Evolutionary conservation across 108 stramenopile species (phyloP).

Genomic region (Licmophora abbreviata): DNA sequence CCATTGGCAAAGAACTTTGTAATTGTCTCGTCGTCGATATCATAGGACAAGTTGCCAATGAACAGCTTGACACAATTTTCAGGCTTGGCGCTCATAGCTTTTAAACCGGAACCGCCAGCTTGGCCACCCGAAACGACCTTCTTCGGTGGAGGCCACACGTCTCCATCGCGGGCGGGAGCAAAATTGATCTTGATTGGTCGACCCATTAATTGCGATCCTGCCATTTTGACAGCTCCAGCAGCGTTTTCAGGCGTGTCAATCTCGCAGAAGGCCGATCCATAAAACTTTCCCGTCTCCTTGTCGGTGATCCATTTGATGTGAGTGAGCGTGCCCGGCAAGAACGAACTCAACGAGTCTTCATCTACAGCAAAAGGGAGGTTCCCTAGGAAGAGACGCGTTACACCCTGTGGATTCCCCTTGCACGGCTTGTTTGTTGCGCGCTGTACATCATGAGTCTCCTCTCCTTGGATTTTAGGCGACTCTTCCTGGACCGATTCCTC

Average conservation of each 20-base stretch:
- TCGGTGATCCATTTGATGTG: slow-evolving; percentile 89
- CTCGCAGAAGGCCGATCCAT: slow-evolving; percentile 80
- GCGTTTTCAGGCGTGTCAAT: slow-evolving; percentile 54
- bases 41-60: slow-evolving; percentile 90
- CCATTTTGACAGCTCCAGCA: slow-evolving; percentile 54
- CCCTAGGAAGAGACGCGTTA: slow-evolving; percentile 80
- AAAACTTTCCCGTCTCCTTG: slow-evolving; percentile 76
- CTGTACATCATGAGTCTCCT: slow-evolving; percentile 16
- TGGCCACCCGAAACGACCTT: slow-evolving; percentile 63
- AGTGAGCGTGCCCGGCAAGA: slow-evolving; percentile 63
- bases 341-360: slow-evolving; percentile 50
- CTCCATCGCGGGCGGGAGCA: slow-evolving; percentile 76
- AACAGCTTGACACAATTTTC: slow-evolving; percentile 83
- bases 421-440: slow-evolving; percentile 63
- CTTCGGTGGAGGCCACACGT: slow-evolving; percentile 79
- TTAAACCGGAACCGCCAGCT: slow-evolving; percentile 69
- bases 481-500: slow-evolving; percentile 7
- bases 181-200: slow-evolving; percentile 91
- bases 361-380: slow-evolving; percentile 86
- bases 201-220: slow-evolving; percentile 75
- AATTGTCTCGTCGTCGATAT: slow-evolving; percentile 89
- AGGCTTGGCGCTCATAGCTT: slow-evolving; percentile 83
- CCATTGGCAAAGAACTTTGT: slow-evolving; percentile 84
- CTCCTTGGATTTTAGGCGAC: slow-evolving; percentile 15
- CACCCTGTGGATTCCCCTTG: slow-evolving; percentile 72